Evolutionary conservation across 2,329 filamentous ascomycete genomes (phyloP).

Genomic region (Neonectria magnoliae): DNA sequence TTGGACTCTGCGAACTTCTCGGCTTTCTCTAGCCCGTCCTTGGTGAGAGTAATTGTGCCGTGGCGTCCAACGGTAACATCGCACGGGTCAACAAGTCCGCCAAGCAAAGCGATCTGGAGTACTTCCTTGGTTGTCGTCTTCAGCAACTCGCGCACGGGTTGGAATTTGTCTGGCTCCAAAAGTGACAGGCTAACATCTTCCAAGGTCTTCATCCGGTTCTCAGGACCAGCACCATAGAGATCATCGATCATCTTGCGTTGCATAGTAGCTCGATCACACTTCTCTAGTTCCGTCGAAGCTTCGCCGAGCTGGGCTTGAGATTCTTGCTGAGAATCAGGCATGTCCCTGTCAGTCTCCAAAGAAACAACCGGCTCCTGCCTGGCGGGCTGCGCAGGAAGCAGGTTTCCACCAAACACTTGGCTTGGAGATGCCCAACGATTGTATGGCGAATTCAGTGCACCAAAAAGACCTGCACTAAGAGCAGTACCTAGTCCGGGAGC

Average conservation of each 20-base stretch:
- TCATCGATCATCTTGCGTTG: not conserved
- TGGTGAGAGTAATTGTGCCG: not conserved
- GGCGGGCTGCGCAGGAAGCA: not conserved
- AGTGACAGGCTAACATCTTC: not conserved
- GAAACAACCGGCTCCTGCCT: not conserved
- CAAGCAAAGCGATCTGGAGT: not conserved
- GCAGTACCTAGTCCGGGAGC: no score
- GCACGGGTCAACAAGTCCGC: not conserved
- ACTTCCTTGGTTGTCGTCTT: not conserved
- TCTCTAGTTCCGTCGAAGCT: not conserved
- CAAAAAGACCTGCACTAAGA: no score
- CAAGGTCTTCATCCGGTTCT: not conserved
- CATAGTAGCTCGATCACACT: not conserved
- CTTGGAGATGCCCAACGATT: no score
- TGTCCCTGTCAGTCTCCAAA: not conserved
- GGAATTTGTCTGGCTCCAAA: not conserved
- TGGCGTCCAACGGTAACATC: not conserved
- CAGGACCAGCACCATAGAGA: not conserved
- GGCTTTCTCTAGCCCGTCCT: not conserved
- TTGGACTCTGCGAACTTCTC: not conserved
- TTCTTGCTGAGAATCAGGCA: not conserved
- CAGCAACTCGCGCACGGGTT: not conserved
- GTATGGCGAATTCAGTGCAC: no score
- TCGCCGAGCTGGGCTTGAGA: not conserved
- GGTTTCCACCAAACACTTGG: no score